Percentiles rank a stretch among this genome's conserved stretches.
phyloP scores from a whole-genome alignment of 805 yeast genomes.

The Metschnikowia proteae region DNA sequence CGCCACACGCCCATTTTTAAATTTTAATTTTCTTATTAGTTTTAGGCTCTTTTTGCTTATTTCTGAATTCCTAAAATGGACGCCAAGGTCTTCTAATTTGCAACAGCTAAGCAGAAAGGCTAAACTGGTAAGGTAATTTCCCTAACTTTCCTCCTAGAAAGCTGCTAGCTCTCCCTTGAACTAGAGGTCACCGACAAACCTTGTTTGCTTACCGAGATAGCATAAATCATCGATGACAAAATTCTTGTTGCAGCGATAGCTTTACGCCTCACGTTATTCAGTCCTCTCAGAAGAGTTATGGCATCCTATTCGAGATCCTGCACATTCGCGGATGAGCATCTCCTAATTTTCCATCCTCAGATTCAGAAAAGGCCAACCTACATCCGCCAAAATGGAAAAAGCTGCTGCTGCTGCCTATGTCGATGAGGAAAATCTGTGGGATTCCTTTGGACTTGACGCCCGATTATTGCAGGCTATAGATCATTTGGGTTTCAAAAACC shows the following conservation, averaged over 20 bases:
- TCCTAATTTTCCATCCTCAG: slow-evolving; percentile 11
- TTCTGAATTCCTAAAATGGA: too few species aligned
- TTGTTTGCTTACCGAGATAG: too few species aligned
- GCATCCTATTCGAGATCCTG: slow-evolving; percentile 8
- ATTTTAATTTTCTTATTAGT: neutral
- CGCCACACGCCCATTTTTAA: slow-evolving; percentile 63
- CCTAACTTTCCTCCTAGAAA: too few species aligned
- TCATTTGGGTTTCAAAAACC: slow-evolving; percentile 73
- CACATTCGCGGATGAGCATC: slow-evolving; percentile 18
- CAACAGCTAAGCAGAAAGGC: too few species aligned
- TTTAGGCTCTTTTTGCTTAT: too few species aligned
- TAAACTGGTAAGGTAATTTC: too few species aligned
- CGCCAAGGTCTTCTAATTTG: too few species aligned
- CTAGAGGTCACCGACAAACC: too few species aligned
- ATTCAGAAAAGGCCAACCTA: neutral
- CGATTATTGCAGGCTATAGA: slow-evolving; percentile 81
- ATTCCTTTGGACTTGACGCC: slow-evolving; percentile 74
- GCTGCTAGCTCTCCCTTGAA: too few species aligned
- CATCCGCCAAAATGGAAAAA: slow-evolving; percentile 12
- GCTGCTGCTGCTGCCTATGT: slow-evolving; percentile 66
- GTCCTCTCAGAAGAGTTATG: neutral
- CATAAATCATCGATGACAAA: too few species aligned
- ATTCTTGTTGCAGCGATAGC: neutral
- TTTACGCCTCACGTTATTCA: neutral
- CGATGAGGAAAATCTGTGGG: slow-evolving; percentile 69